Percentiles rank a stretch among this genome's conserved stretches.
Conservation (phyloP, 2,329 filamentous ascomycete genomes). For the Xylaria sp. region DNA sequence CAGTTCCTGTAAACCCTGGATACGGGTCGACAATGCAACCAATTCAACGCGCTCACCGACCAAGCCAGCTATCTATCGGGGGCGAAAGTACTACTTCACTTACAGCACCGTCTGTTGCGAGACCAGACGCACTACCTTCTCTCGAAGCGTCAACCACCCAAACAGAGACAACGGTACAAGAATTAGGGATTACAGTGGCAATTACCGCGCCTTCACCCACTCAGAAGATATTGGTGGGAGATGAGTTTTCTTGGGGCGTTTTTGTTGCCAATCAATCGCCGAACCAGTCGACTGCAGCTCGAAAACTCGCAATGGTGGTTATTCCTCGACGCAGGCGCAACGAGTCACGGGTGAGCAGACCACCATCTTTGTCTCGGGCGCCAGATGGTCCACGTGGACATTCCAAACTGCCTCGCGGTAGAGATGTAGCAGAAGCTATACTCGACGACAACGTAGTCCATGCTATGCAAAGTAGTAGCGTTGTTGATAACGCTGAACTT, state of each 20-base stretch:
- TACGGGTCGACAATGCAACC: constrained; percentile 62
- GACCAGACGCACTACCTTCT: constrained; percentile 64
- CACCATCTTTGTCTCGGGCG: constrained; percentile 58
- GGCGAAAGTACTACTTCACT: constrained; percentile 60
- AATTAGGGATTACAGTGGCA: constrained; percentile 77
- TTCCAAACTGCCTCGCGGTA: constrained; percentile 33
- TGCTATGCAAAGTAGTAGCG: constrained; percentile 70
- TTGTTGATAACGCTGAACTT: constrained; percentile 68
- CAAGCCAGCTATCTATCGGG: constrained; percentile 68
- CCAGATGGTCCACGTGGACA: constrained; percentile 27
- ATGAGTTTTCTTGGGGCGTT: constrained; percentile 73
- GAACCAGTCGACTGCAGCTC: constrained; percentile 49
- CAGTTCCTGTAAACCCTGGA: constrained; percentile 66
- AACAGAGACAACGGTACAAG: constrained; percentile 55
- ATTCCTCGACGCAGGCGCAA: constrained; percentile 68
- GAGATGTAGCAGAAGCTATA: constrained; percentile 66
- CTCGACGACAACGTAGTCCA: constrained; percentile 75
- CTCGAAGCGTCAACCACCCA: constrained; percentile 59
- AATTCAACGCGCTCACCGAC: constrained; percentile 67
- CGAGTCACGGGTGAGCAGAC: constrained; percentile 58
- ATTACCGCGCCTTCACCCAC: constrained; percentile 63
- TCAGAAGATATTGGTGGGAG: constrained; percentile 62
- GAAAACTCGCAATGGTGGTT: constrained; percentile 73
- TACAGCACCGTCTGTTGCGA: constrained; percentile 60
- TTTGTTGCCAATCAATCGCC: constrained; percentile 75